Percentiles rank a stretch among this genome's conserved stretches.
Conservation (phyloP, 192 early-diverging fungal species). For the Coemansia sp. region DNA sequence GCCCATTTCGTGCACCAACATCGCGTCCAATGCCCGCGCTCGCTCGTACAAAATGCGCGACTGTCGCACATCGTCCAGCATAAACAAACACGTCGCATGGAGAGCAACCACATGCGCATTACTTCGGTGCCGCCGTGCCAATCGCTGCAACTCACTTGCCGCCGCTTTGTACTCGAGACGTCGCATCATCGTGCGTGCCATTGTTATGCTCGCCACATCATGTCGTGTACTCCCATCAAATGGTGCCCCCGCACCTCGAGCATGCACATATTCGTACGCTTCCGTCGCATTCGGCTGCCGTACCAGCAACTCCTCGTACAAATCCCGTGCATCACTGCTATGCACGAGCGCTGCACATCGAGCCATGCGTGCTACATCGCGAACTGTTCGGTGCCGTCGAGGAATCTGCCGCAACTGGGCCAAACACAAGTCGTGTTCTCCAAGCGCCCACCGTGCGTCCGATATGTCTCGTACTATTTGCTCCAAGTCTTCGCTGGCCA, state of each 20-base stretch:
- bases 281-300: slow-evolving; percentile 41
- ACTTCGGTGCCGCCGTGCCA: slow-evolving; percentile 19
- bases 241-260: not conserved
- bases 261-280: slow-evolving; percentile 19
- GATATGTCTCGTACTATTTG: slow-evolving; percentile 41
- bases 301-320: slow-evolving; percentile 26
- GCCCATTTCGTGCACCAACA: slow-evolving; percentile 35
- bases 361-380: slow-evolving; percentile 42
- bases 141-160: slow-evolving; percentile 13
- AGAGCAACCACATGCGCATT: slow-evolving; percentile 32
- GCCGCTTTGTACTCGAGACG: slow-evolving; percentile 29
- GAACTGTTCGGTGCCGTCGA: slow-evolving; percentile 17
- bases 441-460: slow-evolving; percentile 32
- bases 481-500: slow-evolving; percentile 26
- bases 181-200: slow-evolving; percentile 21
- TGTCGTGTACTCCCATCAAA: slow-evolving; percentile 17
- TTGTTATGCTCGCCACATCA: slow-evolving; percentile 23
- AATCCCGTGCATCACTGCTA: slow-evolving; percentile 22
- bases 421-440: slow-evolving; percentile 45
- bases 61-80: slow-evolving; percentile 18
- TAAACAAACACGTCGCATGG: slow-evolving; percentile 37
- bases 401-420: slow-evolving; percentile 53
- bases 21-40: slow-evolving; percentile 22
- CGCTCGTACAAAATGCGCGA: slow-evolving; percentile 28
- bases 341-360: slow-evolving; percentile 31